Conservation (phyloP, 2,329 filamentous ascomycete genomes). For the Ceratocystis huliohia region DNA sequence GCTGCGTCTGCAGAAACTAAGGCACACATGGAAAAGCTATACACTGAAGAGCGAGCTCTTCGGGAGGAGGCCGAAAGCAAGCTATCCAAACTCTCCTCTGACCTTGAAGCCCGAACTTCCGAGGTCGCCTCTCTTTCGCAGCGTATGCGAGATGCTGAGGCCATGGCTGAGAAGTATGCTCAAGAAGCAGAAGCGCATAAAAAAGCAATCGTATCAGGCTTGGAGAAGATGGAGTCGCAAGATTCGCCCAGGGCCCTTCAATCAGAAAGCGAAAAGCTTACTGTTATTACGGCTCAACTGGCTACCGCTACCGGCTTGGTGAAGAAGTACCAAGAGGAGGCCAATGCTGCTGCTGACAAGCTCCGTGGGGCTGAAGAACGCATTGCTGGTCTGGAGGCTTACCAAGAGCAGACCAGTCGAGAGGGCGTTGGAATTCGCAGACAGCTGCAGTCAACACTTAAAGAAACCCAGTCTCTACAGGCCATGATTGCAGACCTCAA, state of each 20-base stretch:
- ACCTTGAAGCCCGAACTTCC: conserved; percentile 66
- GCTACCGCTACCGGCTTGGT: conserved; percentile 66
- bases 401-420: conserved; percentile 91
- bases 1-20: conserved; percentile 67
- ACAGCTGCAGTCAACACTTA: conserved; percentile 73
- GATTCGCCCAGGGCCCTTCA: conserved; percentile 37
- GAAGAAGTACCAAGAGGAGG: conserved; percentile 78
- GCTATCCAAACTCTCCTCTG: conserved; percentile 60
- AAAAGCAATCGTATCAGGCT: conserved; percentile 65
- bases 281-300: conserved; percentile 67
- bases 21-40: conserved; percentile 60
- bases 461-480: conserved; percentile 71
- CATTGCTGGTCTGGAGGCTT: conserved; percentile 89
- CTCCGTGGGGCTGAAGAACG: conserved; percentile 87
- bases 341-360: conserved; percentile 75
- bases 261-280: conserved; percentile 51
- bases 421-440: conserved; percentile 82
- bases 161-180: conserved; percentile 74
- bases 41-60: conserved; percentile 68
- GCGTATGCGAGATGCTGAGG: conserved; percentile 71
- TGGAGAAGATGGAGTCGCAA: conserved; percentile 57
- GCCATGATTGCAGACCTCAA: conserved; percentile 70
- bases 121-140: conserved; percentile 66
- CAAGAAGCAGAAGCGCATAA: conserved; percentile 78
- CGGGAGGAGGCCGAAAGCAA: conserved; percentile 66